A percentile compares a stretch with the other conserved stretches of the same genome.
Evolutionary conservation across 2,329 filamentous ascomycete species (phyloP).

Genomic region (Trichoderma pleuroti): DNA sequence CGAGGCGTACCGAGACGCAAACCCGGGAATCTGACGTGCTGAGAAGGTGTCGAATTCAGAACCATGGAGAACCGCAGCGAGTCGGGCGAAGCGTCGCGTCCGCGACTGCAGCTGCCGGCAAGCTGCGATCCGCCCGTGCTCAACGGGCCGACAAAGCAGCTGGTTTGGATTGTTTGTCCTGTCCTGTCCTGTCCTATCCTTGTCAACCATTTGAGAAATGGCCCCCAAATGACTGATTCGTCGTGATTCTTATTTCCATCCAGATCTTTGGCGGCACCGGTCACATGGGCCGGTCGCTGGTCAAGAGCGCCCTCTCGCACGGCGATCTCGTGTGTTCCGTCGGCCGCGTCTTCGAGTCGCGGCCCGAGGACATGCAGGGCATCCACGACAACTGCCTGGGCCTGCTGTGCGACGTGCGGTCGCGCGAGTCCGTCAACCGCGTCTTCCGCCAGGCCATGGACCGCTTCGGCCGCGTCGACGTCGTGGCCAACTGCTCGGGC

Average conservation of each 20-base stretch:
- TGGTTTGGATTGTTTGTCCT: constrained; percentile 79
- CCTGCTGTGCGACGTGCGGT: constrained; percentile 84
- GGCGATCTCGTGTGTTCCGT: constrained; percentile 84
- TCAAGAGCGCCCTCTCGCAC: constrained; percentile 74
- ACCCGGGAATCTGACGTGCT: neutral
- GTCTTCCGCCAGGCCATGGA: constrained; percentile 68
- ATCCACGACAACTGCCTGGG: constrained; percentile 72
- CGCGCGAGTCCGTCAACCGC: constrained; percentile 69
- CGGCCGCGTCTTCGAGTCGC: constrained; percentile 76
- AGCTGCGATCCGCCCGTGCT: constrained; percentile 82
- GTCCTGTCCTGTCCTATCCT: neutral
- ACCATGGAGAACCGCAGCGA: constrained; percentile 16
- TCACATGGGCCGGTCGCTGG: constrained; percentile 88
- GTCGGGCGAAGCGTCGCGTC: constrained; percentile 22
- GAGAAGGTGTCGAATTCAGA: too few relatives aligned
- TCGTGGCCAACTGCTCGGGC: constrained; percentile 90
- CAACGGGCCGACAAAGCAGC: constrained; percentile 65
- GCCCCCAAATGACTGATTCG: neutral
- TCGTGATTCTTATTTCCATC: neutral
- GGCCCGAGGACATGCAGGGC: constrained; percentile 65
- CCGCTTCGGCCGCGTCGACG: constrained; percentile 77
- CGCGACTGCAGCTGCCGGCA: constrained; percentile 58
- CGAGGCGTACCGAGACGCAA: neutral
- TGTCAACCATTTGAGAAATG: too few relatives aligned
- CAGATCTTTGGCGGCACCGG: constrained; percentile 95